A percentile compares a stretch with the other conserved stretches of the same genome.
phyloP scores from a whole-genome alignment of 768 basidiomycete genomes.

The Suillus cothurnatus region DNA sequence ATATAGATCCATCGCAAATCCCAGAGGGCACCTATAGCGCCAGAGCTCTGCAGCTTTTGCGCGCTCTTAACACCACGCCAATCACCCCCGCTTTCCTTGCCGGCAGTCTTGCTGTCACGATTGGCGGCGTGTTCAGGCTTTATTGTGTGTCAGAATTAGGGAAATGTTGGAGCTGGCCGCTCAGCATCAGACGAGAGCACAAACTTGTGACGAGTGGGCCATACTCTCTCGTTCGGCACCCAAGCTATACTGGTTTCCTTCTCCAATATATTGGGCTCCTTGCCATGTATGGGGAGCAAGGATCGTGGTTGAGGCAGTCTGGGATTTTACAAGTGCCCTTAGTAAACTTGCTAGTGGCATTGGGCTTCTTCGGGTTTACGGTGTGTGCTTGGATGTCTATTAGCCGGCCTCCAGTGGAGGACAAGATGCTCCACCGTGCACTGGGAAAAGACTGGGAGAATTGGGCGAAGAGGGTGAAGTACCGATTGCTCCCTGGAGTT shows the following conservation, averaged over 20 bases:
- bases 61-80: neutral
- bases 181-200: constrained; percentile 26
- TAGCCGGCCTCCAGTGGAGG: constrained; percentile 18
- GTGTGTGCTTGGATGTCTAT: neutral
- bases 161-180: constrained; percentile 28
- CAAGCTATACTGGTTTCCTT: constrained; percentile 15
- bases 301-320: neutral
- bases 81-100: constrained; percentile 17
- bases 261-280: neutral
- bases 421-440: constrained; percentile 9
- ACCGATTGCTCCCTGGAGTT: neutral
- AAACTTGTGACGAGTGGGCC: constrained; percentile 28
- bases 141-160: constrained; percentile 28
- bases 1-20: neutral
- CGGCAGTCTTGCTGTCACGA: constrained; percentile 18
- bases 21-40: neutral
- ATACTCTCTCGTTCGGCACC: constrained; percentile 27
- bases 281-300: neutral
- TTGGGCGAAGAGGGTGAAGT: constrained; percentile 2
- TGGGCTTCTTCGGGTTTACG: neutral
- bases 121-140: constrained; percentile 25
- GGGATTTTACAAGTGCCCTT: constrained; percentile 1
- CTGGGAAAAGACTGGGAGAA: constrained; percentile 16
- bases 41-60: neutral
- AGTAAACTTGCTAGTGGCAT: neutral